Evolutionary conservation across 768 basidiomycete species (phyloP).

Genomic region (Hericium coralloides): DNA sequence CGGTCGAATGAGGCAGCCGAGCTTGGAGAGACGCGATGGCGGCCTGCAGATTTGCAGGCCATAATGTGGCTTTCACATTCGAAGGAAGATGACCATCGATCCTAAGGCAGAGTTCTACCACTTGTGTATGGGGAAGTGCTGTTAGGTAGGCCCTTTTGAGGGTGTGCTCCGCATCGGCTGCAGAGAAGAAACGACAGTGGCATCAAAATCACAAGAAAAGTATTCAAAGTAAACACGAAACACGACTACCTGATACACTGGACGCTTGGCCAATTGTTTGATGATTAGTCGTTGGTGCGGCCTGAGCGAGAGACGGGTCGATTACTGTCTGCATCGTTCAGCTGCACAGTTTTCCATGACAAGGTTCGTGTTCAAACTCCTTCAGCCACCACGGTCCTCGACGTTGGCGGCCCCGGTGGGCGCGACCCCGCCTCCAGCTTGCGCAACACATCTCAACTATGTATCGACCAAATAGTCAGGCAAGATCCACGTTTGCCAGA

Average conservation of each 20-base stretch:
- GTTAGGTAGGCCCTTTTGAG: slow-evolving; percentile 67
- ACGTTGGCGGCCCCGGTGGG: no score
- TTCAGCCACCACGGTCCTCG: background rate
- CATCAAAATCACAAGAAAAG: no score
- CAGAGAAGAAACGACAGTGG: slow-evolving; percentile 10
- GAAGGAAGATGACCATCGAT: slow-evolving; percentile 62
- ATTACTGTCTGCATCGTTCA: slow-evolving; percentile 49
- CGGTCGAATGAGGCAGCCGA: slow-evolving; percentile 8
- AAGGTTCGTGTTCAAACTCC: slow-evolving; percentile 43
- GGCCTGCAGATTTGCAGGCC: slow-evolving; percentile 62
- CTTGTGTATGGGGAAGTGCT: slow-evolving; percentile 56
- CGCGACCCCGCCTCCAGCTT: no score
- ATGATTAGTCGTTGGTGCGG: slow-evolving; percentile 20
- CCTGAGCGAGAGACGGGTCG: slow-evolving; percentile 28
- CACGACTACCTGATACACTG: slow-evolving; percentile 4
- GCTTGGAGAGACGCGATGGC: slow-evolving; percentile 45
- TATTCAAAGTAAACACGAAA: background rate
- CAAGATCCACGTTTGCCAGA: no score
- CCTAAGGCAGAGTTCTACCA: slow-evolving; percentile 72
- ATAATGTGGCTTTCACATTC: slow-evolving; percentile 56
- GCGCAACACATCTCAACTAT: no score
- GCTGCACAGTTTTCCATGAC: slow-evolving; percentile 67
- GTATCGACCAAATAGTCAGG: no score
- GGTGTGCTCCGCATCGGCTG: slow-evolving; percentile 38
- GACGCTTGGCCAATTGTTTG: slow-evolving; percentile 17